Base-by-base conservation (phyloP, 2,329 filamentous ascomycete species). In the Cercospora janseana region DNA sequence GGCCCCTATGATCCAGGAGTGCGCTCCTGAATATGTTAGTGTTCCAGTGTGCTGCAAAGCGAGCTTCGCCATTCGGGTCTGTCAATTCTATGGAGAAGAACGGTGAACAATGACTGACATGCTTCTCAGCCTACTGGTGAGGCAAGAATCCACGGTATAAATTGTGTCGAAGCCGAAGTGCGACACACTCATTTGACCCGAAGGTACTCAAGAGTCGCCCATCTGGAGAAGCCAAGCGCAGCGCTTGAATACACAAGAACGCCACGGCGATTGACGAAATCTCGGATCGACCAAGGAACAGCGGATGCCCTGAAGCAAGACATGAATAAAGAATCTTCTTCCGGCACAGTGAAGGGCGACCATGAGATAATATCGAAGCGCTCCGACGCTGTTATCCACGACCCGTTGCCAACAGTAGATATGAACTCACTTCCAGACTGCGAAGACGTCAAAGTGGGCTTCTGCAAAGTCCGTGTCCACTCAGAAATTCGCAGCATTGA, bases 201-300 rank as follows among this genome's bases (percentile, higher is more conserved):
- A 21, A 29, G 41, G 23, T 29, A 32, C 18, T 28, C 41, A 10
- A 44, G 41, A 44, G 41, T 44, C 4, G 41, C 41, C 4, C 41
- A 44, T 12, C 15, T 44, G 9, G 27, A 44, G 28, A 18, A 20
- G 23, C 24, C 41, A 10, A 44, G 41, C 28, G 26, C 15, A 8
- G 23, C 41, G 15, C 41, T 44, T 20, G 41, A 26, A 5, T 44
- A 29, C 28, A 44, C 41, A 6, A 32, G 35, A 10, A 24, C 35
- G 20, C 18, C 20, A 23, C 18, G 18, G 26, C 12, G 16, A 15
- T 20, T 13, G 35, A 13, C 35, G 26, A 23, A 24, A 40, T 40
- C 35, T 8, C 16, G 6, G 16, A 40, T 40, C 6, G 20, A 40
- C 23, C 12, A 12, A 40, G 12, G 35, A 24, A 40, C 18, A n/a